Evolutionary conservation across 1,139 yeast genomes (phyloP).

Genomic region (Blastobotrys proliferans): DNA sequence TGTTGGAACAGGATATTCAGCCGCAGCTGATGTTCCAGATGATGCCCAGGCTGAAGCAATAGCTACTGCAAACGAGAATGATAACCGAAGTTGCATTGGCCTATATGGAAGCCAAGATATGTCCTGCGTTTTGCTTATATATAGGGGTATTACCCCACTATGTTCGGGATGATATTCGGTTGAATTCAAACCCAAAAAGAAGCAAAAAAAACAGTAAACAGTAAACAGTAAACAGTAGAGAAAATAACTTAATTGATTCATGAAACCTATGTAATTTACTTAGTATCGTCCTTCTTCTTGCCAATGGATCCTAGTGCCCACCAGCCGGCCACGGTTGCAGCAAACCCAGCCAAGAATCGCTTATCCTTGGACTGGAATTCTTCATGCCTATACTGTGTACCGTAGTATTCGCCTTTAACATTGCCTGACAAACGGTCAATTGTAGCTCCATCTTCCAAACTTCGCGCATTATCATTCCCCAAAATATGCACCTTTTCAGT

Average conservation of each 20-base stretch:
- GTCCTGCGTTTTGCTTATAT: no score
- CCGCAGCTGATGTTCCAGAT: not conserved
- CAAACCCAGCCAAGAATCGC: constrained; percentile 30
- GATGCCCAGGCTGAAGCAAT: not conserved
- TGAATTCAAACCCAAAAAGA: not conserved
- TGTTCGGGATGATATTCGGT: no score
- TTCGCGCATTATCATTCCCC: constrained; percentile 14
- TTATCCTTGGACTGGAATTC: constrained; percentile 29
- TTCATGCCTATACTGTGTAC: not conserved
- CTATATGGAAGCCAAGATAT: no score
- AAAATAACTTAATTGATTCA: not conserved
- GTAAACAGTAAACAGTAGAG: not conserved
- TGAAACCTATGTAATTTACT: not conserved
- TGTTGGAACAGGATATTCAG: not conserved
- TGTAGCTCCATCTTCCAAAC: constrained; percentile 14
- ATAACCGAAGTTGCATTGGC: no score
- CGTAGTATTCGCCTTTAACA: constrained; percentile 3
- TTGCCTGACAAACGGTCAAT: constrained; percentile 11
- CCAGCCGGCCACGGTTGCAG: constrained; percentile 34
- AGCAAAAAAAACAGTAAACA: not conserved
- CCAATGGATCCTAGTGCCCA: constrained; percentile 29
- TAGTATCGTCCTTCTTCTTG: constrained; percentile 14
- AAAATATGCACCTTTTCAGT: constrained; percentile 14
- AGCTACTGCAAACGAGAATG: constrained; percentile 20
- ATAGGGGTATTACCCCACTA: no score